Conservation (phyloP, 306 rosid species). For the Lablab purpureus region DNA sequence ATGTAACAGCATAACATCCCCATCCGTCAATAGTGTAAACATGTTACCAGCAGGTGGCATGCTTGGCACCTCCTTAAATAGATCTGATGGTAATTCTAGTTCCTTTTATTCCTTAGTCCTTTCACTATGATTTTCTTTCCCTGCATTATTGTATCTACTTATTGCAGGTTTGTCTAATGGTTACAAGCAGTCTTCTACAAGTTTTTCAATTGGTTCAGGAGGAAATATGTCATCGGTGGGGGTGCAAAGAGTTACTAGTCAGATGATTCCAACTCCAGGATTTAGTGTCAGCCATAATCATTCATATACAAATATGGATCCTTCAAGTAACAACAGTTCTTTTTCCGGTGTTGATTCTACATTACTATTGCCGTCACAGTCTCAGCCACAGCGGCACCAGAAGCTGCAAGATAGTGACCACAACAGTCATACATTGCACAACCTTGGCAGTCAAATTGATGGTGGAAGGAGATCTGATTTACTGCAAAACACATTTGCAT, state of each 20-base stretch:
- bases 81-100: slow-evolving; percentile 71
- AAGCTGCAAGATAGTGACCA: slow-evolving; percentile 80
- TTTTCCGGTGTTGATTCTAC: slow-evolving; percentile 74
- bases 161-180: slow-evolving; percentile 86
- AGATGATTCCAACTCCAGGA: slow-evolving; percentile 99
- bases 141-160: slow-evolving; percentile 30
- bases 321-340: slow-evolving; percentile 67
- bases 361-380: slow-evolving; percentile 60
- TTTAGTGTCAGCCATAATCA: slow-evolving; percentile 65
- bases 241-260: slow-evolving; percentile 74
- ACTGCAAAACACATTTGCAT: slow-evolving; percentile 78
- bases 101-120: slow-evolving; percentile 29
- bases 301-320: slow-evolving; percentile 69
- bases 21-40: slow-evolving; percentile 70
- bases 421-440: slow-evolving; percentile 75
- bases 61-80: slow-evolving; percentile 66
- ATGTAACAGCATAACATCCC: slow-evolving; percentile 56
- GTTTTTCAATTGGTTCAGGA: slow-evolving; percentile 73
- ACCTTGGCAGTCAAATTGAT: slow-evolving; percentile 74
- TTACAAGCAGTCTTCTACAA: slow-evolving; percentile 82
- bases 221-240: slow-evolving; percentile 77
- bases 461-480: slow-evolving; percentile 82
- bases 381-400: slow-evolving; percentile 69
- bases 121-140: slow-evolving; percentile 44
- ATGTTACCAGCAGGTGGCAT: slow-evolving; percentile 67